phyloP scores from a whole-genome alignment of 129 eudicot genomes.

The Kitagawia praeruptora region DNA sequence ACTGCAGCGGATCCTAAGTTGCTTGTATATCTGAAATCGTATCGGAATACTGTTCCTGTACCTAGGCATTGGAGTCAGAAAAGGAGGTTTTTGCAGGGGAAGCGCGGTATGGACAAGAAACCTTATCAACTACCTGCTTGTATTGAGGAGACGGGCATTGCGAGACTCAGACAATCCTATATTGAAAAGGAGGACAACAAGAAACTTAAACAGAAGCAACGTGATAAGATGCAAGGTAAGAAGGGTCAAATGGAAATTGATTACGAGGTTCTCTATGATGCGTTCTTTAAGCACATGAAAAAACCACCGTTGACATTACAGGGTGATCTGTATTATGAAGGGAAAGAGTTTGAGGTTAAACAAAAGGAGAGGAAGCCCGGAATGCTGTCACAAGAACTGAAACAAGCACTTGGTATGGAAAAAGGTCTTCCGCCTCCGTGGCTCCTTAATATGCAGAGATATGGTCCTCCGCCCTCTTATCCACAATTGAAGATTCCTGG shows the following conservation, averaged over 20 bases:
- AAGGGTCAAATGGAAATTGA: constrained; percentile 99
- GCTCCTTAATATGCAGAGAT: constrained; percentile 99
- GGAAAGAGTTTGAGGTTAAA: constrained; percentile 98
- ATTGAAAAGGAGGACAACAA: constrained; percentile 94
- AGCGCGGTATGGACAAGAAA: constrained; percentile 93
- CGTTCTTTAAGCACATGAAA: constrained; percentile 86
- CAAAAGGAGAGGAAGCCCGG: constrained; percentile 93
- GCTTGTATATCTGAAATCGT: constrained; percentile 80
- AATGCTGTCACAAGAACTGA: constrained; percentile 70
- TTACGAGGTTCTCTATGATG: constrained; percentile 98
- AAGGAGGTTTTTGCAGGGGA: constrained; percentile 87
- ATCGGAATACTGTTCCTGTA: constrained; percentile 93
- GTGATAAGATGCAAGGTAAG: constrained; percentile 93
- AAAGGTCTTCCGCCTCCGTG: constrained; percentile 99
- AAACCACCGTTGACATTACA: constrained; percentile 81
- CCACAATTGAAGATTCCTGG: constrained; percentile 92
- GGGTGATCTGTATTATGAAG: constrained; percentile 92
- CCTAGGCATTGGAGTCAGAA: constrained; percentile 99
- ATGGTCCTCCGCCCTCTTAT: constrained; percentile 98
- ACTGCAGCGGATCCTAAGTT: constrained; percentile 89
- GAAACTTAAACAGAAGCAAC: constrained; percentile 93
- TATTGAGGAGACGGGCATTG: constrained; percentile 96
- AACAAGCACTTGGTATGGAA: constrained; percentile 97
- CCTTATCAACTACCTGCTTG: constrained; percentile 86
- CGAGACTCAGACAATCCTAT: constrained; percentile 95